A percentile compares a stretch with the other conserved stretches of the same genome.
phyloP scores from a whole-genome alignment of 2,329 filamentous ascomycete species.

The Microsporum audouinii region DNA sequence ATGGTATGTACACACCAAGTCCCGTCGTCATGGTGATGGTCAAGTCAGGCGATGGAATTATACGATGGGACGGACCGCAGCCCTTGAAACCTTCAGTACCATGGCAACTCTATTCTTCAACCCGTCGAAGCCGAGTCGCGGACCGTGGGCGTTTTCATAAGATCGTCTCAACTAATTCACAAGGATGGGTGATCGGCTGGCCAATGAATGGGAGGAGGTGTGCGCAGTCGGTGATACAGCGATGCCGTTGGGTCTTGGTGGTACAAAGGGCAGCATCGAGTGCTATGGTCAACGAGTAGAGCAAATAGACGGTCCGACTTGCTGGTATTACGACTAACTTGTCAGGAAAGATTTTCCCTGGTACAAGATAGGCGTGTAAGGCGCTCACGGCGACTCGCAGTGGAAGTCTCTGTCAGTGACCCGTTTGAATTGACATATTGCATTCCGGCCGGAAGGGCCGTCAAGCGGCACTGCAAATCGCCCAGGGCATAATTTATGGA shows the following conservation, averaged over 20 bases:
- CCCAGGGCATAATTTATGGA: neutral
- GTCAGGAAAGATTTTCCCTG: neutral
- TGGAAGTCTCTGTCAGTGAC: neutral
- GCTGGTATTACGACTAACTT: neutral
- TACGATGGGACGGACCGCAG: conserved; percentile 1
- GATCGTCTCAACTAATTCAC: neutral
- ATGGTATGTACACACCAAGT: neutral
- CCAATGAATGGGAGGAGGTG: neutral
- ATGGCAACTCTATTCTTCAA: neutral
- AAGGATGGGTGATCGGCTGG: neutral
- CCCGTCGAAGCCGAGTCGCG: neutral
- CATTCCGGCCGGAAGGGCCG: neutral
- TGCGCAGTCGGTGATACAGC: conserved; percentile 1
- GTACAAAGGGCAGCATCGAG: neutral
- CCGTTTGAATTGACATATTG: neutral
- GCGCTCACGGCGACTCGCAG: neutral
- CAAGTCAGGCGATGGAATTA: neutral
- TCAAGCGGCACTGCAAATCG: neutral
- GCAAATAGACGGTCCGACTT: neutral
- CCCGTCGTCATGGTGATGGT: neutral
- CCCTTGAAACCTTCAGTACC: neutral
- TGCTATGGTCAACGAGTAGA: neutral
- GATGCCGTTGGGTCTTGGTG: neutral
- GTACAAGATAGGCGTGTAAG: neutral
- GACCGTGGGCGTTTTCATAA: neutral